Evolutionary conservation across 2,329 filamentous ascomycete species (phyloP), one percentile per base, ranked within the genome.

Genomic region (Ophiognomonia clavigignenti-juglandacearum): DNA sequence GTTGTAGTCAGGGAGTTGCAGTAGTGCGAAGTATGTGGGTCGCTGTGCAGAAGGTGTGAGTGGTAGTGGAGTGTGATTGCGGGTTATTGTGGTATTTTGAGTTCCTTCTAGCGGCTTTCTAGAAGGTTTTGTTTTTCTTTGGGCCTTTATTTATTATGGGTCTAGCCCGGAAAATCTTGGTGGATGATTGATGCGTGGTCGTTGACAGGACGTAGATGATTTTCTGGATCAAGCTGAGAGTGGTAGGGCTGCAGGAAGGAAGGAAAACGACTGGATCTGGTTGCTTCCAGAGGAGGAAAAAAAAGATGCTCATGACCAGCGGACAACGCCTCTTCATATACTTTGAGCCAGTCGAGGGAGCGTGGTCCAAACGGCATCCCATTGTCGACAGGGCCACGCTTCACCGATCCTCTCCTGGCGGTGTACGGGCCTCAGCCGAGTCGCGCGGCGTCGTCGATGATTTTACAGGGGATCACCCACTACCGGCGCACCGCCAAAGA

Each of bases 81-180:
- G 39, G 24, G 39, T n/a, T n/a, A n/a, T n/a, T n/a, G 32, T 45
- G 45, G 45, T 31, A 20, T 43, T 34, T 45, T 38, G 38, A 34
- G n/a, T 36, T 45, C 34, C 18, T 48, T 45, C 46, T 51, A 51
- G 46, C 49, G 49, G 18, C 46, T 41, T 48, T 48, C 46, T 48
- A 41, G 46, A 48, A 44, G 29, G 26, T 31, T 37, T 48, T n/a
- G n/a, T n/a, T n/a, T n/a, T n/a, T n/a, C n/a, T n/a, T n/a, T n/a
- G n/a, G n/a, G n/a, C n/a, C 26, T 34, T 23, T 20, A 32, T 19
- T 44, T 32, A 29, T 18, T 36, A 34, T 45, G 32, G 41, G 27
- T 27, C 40, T 39, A 39, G 24, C 23, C 39, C 13, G 26, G 6
- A 23, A 47, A 23, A 24, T 29, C 23, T 16, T 34, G 34, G 20